Base-by-base conservation (phyloP, 1,284 basidiomycete genomes). In the Ganoderma boninense region DNA sequence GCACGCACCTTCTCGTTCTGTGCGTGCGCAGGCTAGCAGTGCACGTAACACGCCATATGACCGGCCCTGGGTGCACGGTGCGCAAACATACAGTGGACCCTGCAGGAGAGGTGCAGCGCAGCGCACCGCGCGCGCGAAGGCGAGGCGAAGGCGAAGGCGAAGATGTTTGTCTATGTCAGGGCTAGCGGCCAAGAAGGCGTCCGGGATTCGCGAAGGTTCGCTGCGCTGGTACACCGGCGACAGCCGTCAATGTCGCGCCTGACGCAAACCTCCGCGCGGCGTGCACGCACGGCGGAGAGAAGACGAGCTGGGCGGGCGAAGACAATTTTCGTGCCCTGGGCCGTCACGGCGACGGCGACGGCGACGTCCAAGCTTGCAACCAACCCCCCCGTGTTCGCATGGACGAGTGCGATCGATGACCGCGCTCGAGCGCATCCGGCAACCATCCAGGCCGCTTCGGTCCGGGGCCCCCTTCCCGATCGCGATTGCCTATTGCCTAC, bases 321-420 rank as follows among this genome's bases (percentile, higher is more conserved):
- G 46, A 10, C 20, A 49, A 20, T 38, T 38, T 49, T 26, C 18
- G 26, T 38, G 62, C 16, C n/a, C 57, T 62, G 62, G 61, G 16
- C 44, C 6, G 18, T 20, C 18, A 46, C 44, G 44, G 16, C 44
- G 16, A 46, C 38, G 38, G 38, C 38, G 38, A 38, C 10, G 38
- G 6, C 10, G 38, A 8, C 38, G 43, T 43, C 43, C 43, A 43
- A 43, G 43, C 6, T 10, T 38, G 38, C 38, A 38, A 38, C 3
- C 35, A 35, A 35, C 35, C 38, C 38, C 38, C 38, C 38, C 3
- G 10, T 38, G 7, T 38, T 38, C 38, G 38, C 43, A 43, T 43
- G 43, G 46, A 11, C 49, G 49, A 52, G 49, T 26, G 49, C 66
- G 49, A 70, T 70, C 69, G 69, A 70, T 70, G 62, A 62, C 57